Conservation (phyloP, 2,329 filamentous ascomycete genomes). For the Nothopassalora personata region DNA sequence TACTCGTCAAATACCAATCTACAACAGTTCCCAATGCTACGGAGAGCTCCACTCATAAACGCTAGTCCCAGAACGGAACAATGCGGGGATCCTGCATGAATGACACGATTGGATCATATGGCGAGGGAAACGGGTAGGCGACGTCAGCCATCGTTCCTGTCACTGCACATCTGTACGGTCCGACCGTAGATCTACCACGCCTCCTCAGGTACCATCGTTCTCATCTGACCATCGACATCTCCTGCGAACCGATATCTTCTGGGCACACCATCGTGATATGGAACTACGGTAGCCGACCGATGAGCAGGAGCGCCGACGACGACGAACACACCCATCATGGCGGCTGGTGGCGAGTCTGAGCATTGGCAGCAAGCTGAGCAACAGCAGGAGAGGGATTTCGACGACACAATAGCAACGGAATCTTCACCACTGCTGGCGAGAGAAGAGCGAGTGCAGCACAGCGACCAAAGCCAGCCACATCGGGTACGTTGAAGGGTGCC, state of each 20-base stretch:
- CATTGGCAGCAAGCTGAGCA: conserved; percentile 9
- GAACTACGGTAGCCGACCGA: conserved; percentile 3
- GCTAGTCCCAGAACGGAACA: neutral
- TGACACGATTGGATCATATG: neutral
- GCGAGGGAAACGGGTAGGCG: neutral
- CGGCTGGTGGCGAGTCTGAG: conserved; percentile 6
- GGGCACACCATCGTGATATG: neutral
- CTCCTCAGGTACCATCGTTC: neutral
- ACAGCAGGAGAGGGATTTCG: conserved; percentile 3
- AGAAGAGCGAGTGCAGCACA: conserved; percentile 6
- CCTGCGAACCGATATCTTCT: neutral
- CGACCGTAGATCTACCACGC: too few relatives aligned
- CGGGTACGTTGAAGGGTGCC: too few relatives aligned
- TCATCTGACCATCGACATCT: neutral
- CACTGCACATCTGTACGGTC: too few relatives aligned
- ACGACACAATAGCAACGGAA: conserved; percentile 10
- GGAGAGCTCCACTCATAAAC: neutral
- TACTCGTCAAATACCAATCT: too few relatives aligned
- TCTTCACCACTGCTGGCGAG: conserved; percentile 12
- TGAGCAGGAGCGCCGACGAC: conserved; percentile 4
- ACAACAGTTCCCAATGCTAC: too few relatives aligned
- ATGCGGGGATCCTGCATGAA: too few relatives aligned
- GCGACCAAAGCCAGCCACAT: conserved; percentile 22
- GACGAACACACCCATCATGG: conserved; percentile 6
- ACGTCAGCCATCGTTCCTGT: too few relatives aligned